These are phyloP conservation scores for Ministeria vibrans DNA, from an alignment of 78 protist genomes.

Conservation along the genomic window DNA sequence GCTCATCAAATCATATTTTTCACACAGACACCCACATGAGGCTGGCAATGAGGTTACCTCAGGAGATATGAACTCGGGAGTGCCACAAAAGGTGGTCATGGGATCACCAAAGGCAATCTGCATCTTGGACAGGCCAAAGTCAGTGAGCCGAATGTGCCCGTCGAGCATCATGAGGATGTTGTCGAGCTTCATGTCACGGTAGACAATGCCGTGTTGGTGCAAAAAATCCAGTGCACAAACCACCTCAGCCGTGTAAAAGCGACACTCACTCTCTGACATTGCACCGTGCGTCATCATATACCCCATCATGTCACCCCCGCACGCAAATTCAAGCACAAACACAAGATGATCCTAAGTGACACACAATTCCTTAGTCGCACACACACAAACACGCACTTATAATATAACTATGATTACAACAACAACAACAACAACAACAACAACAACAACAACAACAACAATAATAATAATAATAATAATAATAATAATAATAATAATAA, in stretches of 20 bases:
- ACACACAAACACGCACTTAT: no score
- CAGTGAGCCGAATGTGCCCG: slow-evolving; percentile 61
- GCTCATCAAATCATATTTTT: neutral
- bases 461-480: no score
- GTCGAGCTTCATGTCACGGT: slow-evolving; percentile 36
- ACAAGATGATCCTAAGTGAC: no score
- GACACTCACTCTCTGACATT: slow-evolving; percentile 1
- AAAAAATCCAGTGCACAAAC: slow-evolving; percentile 23
- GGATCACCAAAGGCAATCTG: slow-evolving; percentile 10
- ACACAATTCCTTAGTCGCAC: no score
- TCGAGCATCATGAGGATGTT: slow-evolving; percentile 14
- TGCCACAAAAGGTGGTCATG: slow-evolving; percentile 94
- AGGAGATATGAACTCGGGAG: slow-evolving; percentile 87
- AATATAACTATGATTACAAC: no score
- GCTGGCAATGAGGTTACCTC: no score
- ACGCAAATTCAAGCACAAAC: neutral
- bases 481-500: no score
- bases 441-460: no score
- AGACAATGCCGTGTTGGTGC: slow-evolving; percentile 19
- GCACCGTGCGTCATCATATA: slow-evolving; percentile 33
- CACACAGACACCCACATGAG: no score
- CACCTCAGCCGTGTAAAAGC: slow-evolving; percentile 44
- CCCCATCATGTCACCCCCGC: slow-evolving; percentile 18
- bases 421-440: no score
- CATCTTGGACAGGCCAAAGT: slow-evolving; percentile 73